Percentiles rank a stretch among this genome's conserved stretches.
Evolutionary conservation across 495 filamentous ascomycete species (phyloP).

Genomic region (Xylaria curta): DNA sequence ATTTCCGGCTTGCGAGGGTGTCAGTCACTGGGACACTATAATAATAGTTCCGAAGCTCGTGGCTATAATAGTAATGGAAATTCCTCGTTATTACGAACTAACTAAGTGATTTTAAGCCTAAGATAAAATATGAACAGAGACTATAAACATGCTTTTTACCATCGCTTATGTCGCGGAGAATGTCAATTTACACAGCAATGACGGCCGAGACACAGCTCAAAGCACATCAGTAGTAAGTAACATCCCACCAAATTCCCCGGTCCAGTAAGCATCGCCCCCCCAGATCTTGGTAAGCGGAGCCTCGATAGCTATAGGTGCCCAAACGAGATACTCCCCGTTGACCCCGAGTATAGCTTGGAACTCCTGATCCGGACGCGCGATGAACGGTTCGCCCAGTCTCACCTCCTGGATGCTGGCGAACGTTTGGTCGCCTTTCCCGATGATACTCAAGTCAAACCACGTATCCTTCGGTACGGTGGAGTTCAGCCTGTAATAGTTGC

Average conservation of each 20-base stretch:
- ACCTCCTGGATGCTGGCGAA: constrained; percentile 42
- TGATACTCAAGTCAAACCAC: constrained; percentile 51
- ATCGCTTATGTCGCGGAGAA: too few species aligned
- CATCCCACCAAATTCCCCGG: constrained; percentile 37
- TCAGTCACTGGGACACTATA: too few species aligned
- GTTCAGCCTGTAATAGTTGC: constrained; percentile 54
- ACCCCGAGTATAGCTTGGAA: constrained; percentile 52
- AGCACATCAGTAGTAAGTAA: constrained; percentile 33
- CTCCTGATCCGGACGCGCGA: constrained; percentile 39
- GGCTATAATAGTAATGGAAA: not conserved
- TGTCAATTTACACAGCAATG: not conserved
- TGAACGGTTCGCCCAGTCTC: constrained; percentile 25
- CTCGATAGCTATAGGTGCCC: constrained; percentile 56
- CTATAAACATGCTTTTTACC: not conserved
- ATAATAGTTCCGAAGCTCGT: not conserved
- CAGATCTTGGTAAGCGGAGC: constrained; percentile 53
- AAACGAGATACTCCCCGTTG: constrained; percentile 49
- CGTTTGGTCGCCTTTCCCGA: constrained; percentile 50
- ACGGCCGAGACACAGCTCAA: not conserved
- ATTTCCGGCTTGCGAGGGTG: too few species aligned
- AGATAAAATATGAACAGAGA: not conserved
- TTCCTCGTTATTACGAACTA: not conserved
- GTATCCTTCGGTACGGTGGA: constrained; percentile 47
- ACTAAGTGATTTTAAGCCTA: not conserved
- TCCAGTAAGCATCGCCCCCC: constrained; percentile 38